Evolutionary conservation across 768 basidiomycete genomes (phyloP), one percentile per base, ranked within the genome.

Genomic region (Mycena amicta): DNA sequence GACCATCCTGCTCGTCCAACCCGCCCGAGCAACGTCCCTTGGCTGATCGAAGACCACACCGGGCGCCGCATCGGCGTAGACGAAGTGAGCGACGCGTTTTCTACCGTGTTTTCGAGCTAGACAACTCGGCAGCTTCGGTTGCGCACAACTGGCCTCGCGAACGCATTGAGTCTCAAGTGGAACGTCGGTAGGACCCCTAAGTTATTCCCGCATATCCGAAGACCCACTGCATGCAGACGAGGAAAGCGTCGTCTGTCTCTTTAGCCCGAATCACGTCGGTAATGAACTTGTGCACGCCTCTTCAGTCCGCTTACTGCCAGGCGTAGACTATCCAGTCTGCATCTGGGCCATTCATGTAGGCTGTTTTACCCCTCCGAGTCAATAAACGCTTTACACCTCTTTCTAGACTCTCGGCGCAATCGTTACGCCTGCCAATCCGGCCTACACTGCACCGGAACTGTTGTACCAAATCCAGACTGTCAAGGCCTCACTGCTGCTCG

Each of bases 291-390:
- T n/a, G n/a, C n/a, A n/a, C n/a, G n/a, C n/a, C n/a, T n/a, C n/a
- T n/a, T n/a, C n/a, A n/a, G n/a, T n/a, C n/a, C n/a, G n/a, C n/a
- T n/a, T n/a, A n/a, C n/a, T n/a, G n/a, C n/a, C n/a, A n/a, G n/a
- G n/a, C n/a, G n/a, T n/a, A n/a, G 86, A 84, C 59, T 88, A 87
- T 59, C 75, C 80, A 6, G 69, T 76, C 29, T 77, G 72, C 37
- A 74, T 87, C 5, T 88, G 86, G 87, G 87, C 84, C 15, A 72
- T 77, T 5, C 87, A 87, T n/a, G n/a, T n/a, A n/a, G n/a, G n/a
- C n/a, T n/a, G n/a, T n/a, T n/a, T n/a, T n/a, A n/a, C n/a, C n/a
- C n/a, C n/a, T n/a, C n/a, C n/a, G n/a, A n/a, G n/a, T n/a, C n/a
- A n/a, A n/a, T n/a, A n/a, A n/a, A n/a, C n/a, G n/a, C n/a, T n/a